Evolutionary conservation across 148 eudicot genomes (phyloP), one percentile per base, ranked within the genome.

Genomic region (Pharnaceum exiguum): DNA sequence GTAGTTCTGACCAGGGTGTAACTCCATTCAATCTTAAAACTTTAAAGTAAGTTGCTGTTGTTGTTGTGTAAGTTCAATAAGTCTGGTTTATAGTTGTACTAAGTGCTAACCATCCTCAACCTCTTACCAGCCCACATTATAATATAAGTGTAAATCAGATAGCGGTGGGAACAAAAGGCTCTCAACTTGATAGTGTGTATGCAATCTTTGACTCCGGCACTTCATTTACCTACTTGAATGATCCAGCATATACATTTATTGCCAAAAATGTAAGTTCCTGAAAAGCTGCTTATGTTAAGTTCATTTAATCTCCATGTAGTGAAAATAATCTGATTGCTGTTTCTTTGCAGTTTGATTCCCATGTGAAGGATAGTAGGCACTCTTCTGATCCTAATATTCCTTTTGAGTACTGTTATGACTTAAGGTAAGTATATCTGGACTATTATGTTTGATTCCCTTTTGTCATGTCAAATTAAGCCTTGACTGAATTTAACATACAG

Each of bases 161-260:
- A 51, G 39, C 9, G 12, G 97, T 90, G 64, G 95, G 75, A 53
- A 17, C 51, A 19, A 84, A 82, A 33, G 57, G 55, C 60, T 76
- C 79, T 26, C 60, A 75, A 43, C 25, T 70, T 27, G 74, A 71
- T 37, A 54, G 44, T 36, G 59, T 85, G 62, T 37, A 53, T 50
- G 94, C 96, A 52, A 72, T 91, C 43, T 91, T 88, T 16, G 98
- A 91, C 75, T 66, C 96, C 19, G 96, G 96, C 38, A 83, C 94
- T 50, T 91, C 98, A 23, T 91, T 88, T 71, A 83, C 96, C 10
- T 74, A 77, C 69, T 61, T 91, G 62, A 75, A 55, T 36, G 82
- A 85, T 60, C 98, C 98, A 40, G 85, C 78, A 46, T 91, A 85
- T 62, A 46, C 84, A 8, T 43, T 66, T 30, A 73, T 88, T 45